A percentile compares a stretch with the other conserved stretches of the same genome.
phyloP scores from a whole-genome alignment of 129 eudicot genomes.

The Escallonia rubra region DNA sequence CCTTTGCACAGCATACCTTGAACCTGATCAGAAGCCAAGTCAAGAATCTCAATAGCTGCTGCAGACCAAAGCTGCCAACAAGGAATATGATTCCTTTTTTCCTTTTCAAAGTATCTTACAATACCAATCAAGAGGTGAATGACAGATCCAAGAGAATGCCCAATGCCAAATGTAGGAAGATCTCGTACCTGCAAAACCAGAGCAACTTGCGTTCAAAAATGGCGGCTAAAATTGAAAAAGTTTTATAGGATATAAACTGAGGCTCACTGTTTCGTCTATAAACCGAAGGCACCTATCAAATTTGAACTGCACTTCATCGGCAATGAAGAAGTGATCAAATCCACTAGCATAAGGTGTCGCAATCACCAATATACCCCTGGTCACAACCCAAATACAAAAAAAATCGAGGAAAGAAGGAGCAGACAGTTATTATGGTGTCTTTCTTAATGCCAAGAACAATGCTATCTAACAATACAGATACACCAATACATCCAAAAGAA shows the following conservation, averaged over 20 bases:
- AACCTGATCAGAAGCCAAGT: conserved; percentile 44
- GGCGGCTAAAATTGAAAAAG: conserved; percentile 1
- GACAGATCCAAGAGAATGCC: conserved; percentile 96
- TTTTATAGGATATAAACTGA: conserved; percentile 12
- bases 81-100: too few species aligned
- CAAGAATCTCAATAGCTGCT: conserved; percentile 2
- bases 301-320: conserved; percentile 96
- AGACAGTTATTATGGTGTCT: too few species aligned
- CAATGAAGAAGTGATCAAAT: conserved; percentile 89
- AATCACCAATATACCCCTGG: conserved; percentile 81
- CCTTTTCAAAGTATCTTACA: not conserved
- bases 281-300: conserved; percentile 77
- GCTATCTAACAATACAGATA: too few species aligned
- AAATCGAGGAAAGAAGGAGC: not conserved
- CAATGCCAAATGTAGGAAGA: conserved; percentile 92
- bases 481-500: too few species aligned
- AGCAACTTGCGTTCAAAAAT: conserved; percentile 11
- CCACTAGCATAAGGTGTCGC: conserved; percentile 99
- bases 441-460: too few species aligned
- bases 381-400: conserved; percentile 9
- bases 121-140: conserved; percentile 91
- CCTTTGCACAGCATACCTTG: conserved; percentile 90
- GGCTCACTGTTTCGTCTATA: conserved; percentile 71
- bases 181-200: conserved; percentile 44
- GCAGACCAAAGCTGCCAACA: conserved; percentile 6